Evolutionary conservation across 257 asterid genomes (phyloP), one percentile per base, ranked within the genome.

Genomic region (Sherardia arvensis): DNA sequence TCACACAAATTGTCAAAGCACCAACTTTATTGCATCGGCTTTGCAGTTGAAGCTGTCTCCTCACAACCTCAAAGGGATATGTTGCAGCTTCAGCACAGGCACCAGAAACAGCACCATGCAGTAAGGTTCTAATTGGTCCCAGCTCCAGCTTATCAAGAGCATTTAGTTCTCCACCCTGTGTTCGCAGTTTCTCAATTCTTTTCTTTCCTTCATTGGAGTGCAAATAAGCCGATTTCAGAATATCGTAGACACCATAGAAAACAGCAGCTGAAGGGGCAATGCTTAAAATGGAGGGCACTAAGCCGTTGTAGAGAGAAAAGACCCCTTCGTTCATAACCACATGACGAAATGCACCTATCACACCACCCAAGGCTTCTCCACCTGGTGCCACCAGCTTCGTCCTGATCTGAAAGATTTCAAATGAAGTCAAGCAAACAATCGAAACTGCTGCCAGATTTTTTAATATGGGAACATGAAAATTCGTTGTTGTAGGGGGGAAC

Each of bases 221-320:
- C 70, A 93, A 80, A 77, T 81, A 93, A 58, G 96, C 68, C 8
- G 95, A 81, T 79, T 93, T 93, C 69, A 93, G 74, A 48, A 93
- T 87, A 73, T 90, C 99, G 69, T 90, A 90, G 40, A 90, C 95
- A 59, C 96, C 95, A 59, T 93, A 93, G 74, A 87, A 93, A 47
- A 93, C 95, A 33, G 99, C 99, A 66, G 97, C 99, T 26, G 96
- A 85, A 69, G 99, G 97, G 14, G 96, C 99, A 86, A 90, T 93
- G 80, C 99, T 87, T 60, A 93, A 83, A 75, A 93, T 81, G 8
- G 96, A 93, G 64, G 99, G 96, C 28, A 81, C 81, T 64, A 93
- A 62, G 66, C 99, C 97, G 80, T 89, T 90, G 82, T 93, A 93
- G 69, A 93, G 94, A 68, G 99, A 90, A 74, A 90, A 71, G 80